phyloP scores from a whole-genome alignment of 2,329 filamentous ascomycete species.

The Aspergillus sp. region DNA sequence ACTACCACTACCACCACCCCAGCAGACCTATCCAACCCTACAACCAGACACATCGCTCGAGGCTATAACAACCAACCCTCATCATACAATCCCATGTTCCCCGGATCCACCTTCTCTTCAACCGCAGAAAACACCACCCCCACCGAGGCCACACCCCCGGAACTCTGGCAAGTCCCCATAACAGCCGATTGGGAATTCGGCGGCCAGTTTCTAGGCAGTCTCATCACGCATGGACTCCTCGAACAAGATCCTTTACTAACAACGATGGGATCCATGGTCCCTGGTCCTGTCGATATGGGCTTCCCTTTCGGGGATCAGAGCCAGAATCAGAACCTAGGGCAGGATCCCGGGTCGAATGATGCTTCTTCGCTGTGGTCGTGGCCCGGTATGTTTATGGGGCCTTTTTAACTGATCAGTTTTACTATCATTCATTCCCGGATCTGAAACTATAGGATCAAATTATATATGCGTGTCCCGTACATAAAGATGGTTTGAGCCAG shows the following conservation, averaged over 20 bases:
- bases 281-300: too few relatives aligned
- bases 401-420: too few relatives aligned
- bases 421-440: too few relatives aligned
- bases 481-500: too few relatives aligned
- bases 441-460: too few relatives aligned
- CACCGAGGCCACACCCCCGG: conserved; percentile 31
- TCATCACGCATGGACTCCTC: conserved; percentile 12
- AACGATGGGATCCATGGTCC: background rate
- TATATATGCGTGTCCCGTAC: too few relatives aligned
- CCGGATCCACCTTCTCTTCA: conserved; percentile 1
- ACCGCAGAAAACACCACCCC: conserved; percentile 5
- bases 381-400: too few relatives aligned
- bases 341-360: background rate
- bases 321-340: background rate
- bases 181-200: conserved; percentile 73
- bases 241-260: background rate
- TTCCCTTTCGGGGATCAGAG: background rate
- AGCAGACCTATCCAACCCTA: conserved; percentile 2
- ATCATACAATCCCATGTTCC: background rate
- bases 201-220: conserved; percentile 18
- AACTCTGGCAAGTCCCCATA: conserved; percentile 88
- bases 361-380: too few relatives aligned
- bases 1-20: background rate
- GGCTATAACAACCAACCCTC: background rate
- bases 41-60: background rate